Base-by-base conservation (phyloP, 2,329 filamentous ascomycete genomes). In the Venturia pyrina region DNA sequence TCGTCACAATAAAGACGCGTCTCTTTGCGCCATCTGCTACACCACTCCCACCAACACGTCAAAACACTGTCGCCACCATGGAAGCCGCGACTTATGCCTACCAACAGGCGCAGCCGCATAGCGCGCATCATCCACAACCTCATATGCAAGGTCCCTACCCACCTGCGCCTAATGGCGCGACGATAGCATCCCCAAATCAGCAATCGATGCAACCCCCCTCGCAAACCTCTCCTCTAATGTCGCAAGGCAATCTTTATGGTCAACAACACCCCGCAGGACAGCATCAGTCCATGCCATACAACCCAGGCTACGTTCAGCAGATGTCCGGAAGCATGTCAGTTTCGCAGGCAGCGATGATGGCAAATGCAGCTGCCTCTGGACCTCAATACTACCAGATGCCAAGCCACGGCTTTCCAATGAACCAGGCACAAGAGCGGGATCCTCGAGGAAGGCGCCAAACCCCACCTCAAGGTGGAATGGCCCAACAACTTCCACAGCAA, bases 261-360 rank as follows among this genome's bases (percentile, higher is more conserved):
- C 89, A 89, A 70, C 84, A 87, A 68, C 85, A 84, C 73, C 83
- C 76, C 62, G 74, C 87, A 70, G 80, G 80, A 62, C 85, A 86
- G 63, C 84, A 85, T 73, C 84, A 84, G 70, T 88, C 89, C 78
- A 90, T 88, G 83, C 91, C 87, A 79, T 97, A 96, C 77, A 86
- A 90, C 72, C 85, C 89, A 75, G 93, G 92, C 74, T 88, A 86
- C 67, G 82, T 89, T 69, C 83, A 87, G 71, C 83, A 83, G 72
- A 91, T 96, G 86, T 88, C 90, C 67, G 79, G 79, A 28, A 96
- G 96, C 79, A 91, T 93, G 78, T 88, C 89, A 43, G 85, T 89
- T 24, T 91, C 92, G 60, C 91, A 96, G 76, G 92, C 92, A 17
- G 93, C 93, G 62, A 93, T 93, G 67, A 95, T 96, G 90, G 93